Percentiles rank a stretch among this genome's conserved stretches.
Evolutionary conservation across 805 yeast species (phyloP).

Genomic region (Spencermartinsiella europaea): DNA sequence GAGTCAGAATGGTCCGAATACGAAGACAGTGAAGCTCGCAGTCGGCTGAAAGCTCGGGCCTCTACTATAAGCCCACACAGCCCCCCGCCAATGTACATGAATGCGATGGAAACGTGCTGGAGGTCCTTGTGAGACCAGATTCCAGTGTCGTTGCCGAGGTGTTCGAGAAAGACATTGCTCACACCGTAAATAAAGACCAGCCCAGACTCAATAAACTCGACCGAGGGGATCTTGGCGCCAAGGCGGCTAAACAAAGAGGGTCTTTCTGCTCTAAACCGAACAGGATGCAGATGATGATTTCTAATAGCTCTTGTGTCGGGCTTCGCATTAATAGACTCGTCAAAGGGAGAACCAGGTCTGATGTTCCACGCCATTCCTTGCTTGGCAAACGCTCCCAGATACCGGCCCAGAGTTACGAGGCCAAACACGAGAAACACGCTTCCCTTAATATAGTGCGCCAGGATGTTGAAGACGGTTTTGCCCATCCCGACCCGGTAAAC

Average conservation of each 20-base stretch:
- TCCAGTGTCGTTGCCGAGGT: slow-evolving; percentile 71
- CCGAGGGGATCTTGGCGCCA: slow-evolving; percentile 35
- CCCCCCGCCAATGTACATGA: slow-evolving; percentile 88
- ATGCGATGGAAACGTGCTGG: slow-evolving; percentile 88
- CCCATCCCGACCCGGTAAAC: slow-evolving; percentile 69
- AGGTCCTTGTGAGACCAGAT: slow-evolving; percentile 85
- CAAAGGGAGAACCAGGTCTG: slow-evolving; percentile 22
- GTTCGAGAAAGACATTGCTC: slow-evolving; percentile 88
- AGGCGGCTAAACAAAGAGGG: slow-evolving; percentile 1
- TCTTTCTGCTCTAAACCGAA: not conserved
- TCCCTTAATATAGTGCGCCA: slow-evolving; percentile 96
- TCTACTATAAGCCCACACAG: slow-evolving; percentile 85
- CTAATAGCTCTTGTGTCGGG: not conserved
- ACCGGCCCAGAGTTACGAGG: slow-evolving; percentile 73
- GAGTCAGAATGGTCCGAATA: slow-evolving; percentile 13
- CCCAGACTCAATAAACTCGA: slow-evolving; percentile 80
- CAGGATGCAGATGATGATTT: slow-evolving; percentile 1
- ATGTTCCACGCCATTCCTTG: slow-evolving; percentile 91
- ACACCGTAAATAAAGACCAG: slow-evolving; percentile 83
- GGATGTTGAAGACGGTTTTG: slow-evolving; percentile 61
- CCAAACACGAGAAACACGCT: slow-evolving; percentile 81
- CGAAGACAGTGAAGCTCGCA: slow-evolving; percentile 12
- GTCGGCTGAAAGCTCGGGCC: slow-evolving; percentile 32
- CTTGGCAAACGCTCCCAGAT: slow-evolving; percentile 71
- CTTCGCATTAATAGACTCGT: slow-evolving; percentile 2